phyloP scores from a whole-genome alignment of 176 grass and related monocot species.

The Rhynchospora breviuscula region DNA sequence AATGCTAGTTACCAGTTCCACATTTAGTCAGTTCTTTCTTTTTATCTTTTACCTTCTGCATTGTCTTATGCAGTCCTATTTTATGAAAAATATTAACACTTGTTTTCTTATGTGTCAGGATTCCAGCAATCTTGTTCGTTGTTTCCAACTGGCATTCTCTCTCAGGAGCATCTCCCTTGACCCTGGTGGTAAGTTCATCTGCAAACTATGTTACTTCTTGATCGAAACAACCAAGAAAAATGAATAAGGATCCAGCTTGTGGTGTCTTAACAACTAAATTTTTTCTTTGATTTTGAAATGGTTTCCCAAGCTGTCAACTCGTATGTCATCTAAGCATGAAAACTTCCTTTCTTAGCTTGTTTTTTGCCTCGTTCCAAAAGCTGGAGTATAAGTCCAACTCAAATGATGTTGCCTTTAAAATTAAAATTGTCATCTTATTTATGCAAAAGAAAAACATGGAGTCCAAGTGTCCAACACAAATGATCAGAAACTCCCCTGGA shows the following conservation, averaged over 20 bases:
- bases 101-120: conserved; percentile 50
- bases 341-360: neutral
- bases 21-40: neutral
- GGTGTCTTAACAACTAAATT: neutral
- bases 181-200: conserved; percentile 65
- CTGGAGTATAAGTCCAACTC: neutral
- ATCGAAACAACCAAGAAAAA: neutral
- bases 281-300: neutral
- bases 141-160: conserved; percentile 94
- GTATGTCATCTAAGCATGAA: neutral
- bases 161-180: conserved; percentile 59
- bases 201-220: neutral
- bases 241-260: neutral
- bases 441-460: neutral
- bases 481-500: no score
- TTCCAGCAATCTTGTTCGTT: conserved; percentile 69
- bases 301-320: neutral
- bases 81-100: neutral
- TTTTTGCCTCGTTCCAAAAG: neutral
- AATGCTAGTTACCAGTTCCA: neutral
- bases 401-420: neutral
- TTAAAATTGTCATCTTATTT: neutral
- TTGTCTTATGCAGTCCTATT: neutral
- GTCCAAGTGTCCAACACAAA: no score
- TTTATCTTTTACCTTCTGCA: neutral